Percentiles rank a stretch among this genome's conserved stretches.
Evolutionary conservation across 768 basidiomycete species (phyloP).

Genomic region (Amanita rimosa): DNA sequence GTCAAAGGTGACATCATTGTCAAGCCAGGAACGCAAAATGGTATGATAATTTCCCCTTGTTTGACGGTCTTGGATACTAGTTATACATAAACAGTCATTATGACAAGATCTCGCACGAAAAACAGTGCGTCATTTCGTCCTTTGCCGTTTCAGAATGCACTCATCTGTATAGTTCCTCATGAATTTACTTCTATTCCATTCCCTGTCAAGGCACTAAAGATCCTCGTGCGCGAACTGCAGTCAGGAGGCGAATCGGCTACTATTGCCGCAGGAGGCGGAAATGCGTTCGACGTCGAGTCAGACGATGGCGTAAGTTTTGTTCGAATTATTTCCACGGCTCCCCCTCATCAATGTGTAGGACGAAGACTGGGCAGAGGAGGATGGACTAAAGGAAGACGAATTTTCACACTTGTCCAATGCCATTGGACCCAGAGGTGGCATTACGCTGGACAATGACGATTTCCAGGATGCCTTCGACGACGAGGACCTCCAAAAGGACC

Average conservation of each 20-base stretch:
- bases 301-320: constrained; percentile 55
- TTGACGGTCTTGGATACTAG: constrained; percentile 10
- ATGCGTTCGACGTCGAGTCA: constrained; percentile 42
- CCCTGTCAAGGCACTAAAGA: constrained; percentile 86
- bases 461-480: constrained; percentile 68
- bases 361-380: constrained; percentile 93
- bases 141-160: constrained; percentile 7
- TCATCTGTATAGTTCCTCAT: constrained; percentile 55
- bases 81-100: constrained; percentile 54
- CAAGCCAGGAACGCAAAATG: constrained; percentile 66
- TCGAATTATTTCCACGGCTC: neutral
- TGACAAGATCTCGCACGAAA: constrained; percentile 90
- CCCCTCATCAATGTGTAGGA: constrained; percentile 32
- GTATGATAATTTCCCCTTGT: constrained; percentile 39
- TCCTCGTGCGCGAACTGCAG: constrained; percentile 77
- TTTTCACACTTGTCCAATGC: constrained; percentile 78
- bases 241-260: constrained; percentile 65
- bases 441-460: constrained; percentile 69
- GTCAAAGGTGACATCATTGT: constrained; percentile 94
- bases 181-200: constrained; percentile 82
- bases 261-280: constrained; percentile 42
- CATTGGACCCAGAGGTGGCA: constrained; percentile 54
- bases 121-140: constrained; percentile 42
- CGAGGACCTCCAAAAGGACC: constrained; percentile 81
- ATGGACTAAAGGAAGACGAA: constrained; percentile 60